These are phyloP conservation scores for Nitzschia palea DNA, from an alignment of 108 stramenopile genomes.

Conservation along the genomic window DNA sequence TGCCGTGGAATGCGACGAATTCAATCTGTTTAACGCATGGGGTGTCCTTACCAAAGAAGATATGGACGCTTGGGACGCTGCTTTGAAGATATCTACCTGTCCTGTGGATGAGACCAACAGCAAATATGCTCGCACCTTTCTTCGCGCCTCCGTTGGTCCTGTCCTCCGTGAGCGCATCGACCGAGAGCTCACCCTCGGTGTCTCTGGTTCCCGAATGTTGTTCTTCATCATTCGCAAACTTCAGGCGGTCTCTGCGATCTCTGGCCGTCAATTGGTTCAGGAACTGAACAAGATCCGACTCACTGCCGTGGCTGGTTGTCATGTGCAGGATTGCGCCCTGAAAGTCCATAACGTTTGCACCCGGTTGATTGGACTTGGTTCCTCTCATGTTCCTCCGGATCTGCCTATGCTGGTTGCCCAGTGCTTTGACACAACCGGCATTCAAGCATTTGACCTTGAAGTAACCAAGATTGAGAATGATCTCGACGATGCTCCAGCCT, in stretches of 20 bases:
- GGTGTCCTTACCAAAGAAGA: not conserved
- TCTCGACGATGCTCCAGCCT: conserved; percentile 3
- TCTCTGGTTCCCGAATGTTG: not conserved
- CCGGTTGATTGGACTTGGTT: not conserved
- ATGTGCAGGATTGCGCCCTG: not conserved
- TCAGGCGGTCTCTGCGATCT: not conserved
- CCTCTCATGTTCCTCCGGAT: not conserved
- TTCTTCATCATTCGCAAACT: no score
- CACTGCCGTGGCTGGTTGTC: not conserved
- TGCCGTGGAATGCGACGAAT: not conserved
- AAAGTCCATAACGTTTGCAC: not conserved
- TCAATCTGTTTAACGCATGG: not conserved
- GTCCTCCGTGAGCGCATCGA: not conserved
- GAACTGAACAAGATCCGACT: not conserved
- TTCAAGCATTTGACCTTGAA: not conserved
- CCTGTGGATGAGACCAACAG: not conserved
- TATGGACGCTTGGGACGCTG: not conserved
- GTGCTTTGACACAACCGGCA: not conserved
- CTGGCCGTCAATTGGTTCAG: not conserved
- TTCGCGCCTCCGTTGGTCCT: not conserved
- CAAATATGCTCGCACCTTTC: not conserved
- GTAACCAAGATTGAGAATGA: not conserved
- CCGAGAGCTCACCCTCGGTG: not conserved
- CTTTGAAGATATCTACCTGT: not conserved
- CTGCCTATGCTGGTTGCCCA: not conserved